Evolutionary conservation across 2,329 filamentous ascomycete species (phyloP), one percentile per base, ranked within the genome.

Genomic region (Alternaria triticina): DNA sequence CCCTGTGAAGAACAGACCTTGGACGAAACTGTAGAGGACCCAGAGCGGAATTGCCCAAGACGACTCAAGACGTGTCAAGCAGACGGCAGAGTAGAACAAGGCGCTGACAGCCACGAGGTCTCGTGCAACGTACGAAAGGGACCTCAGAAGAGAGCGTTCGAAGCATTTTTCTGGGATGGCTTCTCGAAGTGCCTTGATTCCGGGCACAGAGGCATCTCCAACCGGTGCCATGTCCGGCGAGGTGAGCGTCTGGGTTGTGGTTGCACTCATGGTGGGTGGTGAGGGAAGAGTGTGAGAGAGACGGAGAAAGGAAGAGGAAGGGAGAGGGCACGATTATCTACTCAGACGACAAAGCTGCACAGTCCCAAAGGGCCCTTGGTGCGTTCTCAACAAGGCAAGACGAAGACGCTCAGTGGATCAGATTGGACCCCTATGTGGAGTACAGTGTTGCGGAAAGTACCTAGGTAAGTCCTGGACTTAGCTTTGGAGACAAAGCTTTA

Each of bases 1-100:
- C 4, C 90, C 90, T 4, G 88, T 91, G 76, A 88, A 87, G 69
- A 90, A 81, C 27, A 90, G 85, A 54, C 90, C 89, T 79, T 91
- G 88, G 49, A 86, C 71, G 77, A 88, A 90, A 67, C 87, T 86
- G 77, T 92, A 91, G 46, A 80, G 75, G 28, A 81, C 79, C 87
- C 88, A 91, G 13, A 70, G 49, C 6, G 71, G 70, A 12, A 62
- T 40, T 15, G 36, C 36, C 61, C 8, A 56, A 67, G 25, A 72
- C 27, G 59, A 30, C 51, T 59, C 56, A 62, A 12, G 71, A 63
- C 3, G 67, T 62, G 22, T 72, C 70, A 73, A 56, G 17, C 30
- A 27, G 43, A 70, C 61, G 6, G 63, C 70, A 3, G 65, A 64
- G 30, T 69, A 68, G 47, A 70, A 70, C 7, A 72, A 61, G 8